Conservation (phyloP, 2,329 filamentous ascomycete species). For the Fragosphaeria purpurea region DNA sequence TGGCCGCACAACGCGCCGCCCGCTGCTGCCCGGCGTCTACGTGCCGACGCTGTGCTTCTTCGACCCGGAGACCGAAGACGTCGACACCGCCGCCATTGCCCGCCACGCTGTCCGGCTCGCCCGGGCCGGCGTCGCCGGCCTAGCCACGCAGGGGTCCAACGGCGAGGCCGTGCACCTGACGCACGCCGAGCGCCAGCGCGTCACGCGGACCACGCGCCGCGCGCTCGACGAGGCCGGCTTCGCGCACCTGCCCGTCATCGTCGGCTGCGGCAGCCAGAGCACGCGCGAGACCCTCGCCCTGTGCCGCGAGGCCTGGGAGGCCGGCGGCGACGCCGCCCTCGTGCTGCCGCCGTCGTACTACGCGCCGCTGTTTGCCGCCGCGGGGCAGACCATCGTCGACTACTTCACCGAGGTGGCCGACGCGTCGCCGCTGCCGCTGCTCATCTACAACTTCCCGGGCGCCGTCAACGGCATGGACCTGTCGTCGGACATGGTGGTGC, state of each 20-base stretch:
- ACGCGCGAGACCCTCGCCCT: slow-evolving; percentile 62
- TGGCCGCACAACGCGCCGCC: slow-evolving; percentile 17
- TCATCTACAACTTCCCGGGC: slow-evolving; percentile 62
- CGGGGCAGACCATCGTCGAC: slow-evolving; percentile 49
- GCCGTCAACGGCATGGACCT: slow-evolving; percentile 55
- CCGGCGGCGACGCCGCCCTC: slow-evolving; percentile 66
- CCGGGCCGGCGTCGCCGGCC: slow-evolving; percentile 59
- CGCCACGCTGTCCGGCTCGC: slow-evolving; percentile 60
- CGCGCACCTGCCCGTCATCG: slow-evolving; percentile 58
- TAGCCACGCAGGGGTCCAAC: slow-evolving; percentile 72
- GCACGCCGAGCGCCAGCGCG: slow-evolving; percentile 56
- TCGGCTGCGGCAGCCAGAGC: slow-evolving; percentile 65
- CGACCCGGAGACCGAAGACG: slow-evolving; percentile 51
- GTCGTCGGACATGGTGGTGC: slow-evolving; percentile 51
- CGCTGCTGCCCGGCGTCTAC: slow-evolving; percentile 48
- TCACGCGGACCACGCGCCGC: slow-evolving; percentile 59
- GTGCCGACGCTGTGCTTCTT: slow-evolving; percentile 70
- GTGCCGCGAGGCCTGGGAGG: slow-evolving; percentile 56
- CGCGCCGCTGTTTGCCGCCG: slow-evolving; percentile 52
- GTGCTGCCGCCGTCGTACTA: slow-evolving; percentile 72
- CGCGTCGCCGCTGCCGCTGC: slow-evolving; percentile 51
- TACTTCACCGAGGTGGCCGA: slow-evolving; percentile 59
- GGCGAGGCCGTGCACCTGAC: slow-evolving; percentile 74
- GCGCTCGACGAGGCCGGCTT: slow-evolving; percentile 60
- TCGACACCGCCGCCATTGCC: slow-evolving; percentile 53